Evolutionary conservation across 2,329 filamentous ascomycete species (phyloP).

Genomic region (Cercospora berteroae): DNA sequence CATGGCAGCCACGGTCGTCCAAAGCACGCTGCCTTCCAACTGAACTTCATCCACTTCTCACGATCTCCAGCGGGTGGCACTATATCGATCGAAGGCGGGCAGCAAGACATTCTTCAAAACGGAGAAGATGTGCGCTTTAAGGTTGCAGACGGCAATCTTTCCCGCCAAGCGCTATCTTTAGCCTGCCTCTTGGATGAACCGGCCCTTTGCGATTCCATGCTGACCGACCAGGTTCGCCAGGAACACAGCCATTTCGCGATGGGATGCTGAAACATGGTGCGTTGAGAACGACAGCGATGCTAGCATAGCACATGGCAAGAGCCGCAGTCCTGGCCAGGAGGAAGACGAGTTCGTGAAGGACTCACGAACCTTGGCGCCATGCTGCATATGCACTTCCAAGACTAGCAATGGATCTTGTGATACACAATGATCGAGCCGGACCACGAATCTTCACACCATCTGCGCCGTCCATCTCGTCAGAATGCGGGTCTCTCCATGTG

Average conservation of each 20-base stretch:
- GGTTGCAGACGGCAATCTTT: not conserved
- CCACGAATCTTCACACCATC: not conserved
- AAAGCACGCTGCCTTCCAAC: not conserved
- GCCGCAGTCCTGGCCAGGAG: not conserved
- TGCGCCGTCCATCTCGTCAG: not conserved
- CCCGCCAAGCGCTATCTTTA: not conserved
- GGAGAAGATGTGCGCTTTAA: not conserved
- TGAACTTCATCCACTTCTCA: not conserved
- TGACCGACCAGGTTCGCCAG: not conserved
- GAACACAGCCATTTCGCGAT: not conserved
- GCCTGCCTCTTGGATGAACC: not conserved
- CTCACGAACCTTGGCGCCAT: not conserved
- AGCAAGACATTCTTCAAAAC: not conserved
- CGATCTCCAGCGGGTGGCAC: not conserved
- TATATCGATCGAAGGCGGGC: not conserved
- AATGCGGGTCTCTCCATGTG: not conserved
- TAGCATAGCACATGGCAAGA: not conserved
- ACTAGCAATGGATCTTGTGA: not conserved
- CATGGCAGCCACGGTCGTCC: not conserved
- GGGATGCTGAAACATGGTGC: not conserved
- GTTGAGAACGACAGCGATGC: not conserved
- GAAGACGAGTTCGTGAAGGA: not conserved
- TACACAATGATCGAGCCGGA: not conserved
- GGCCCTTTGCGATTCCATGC: not conserved
- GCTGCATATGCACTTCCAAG: not conserved